Base-by-base conservation (phyloP, 1,139 yeast genomes). In the Saccharomycopsis hybrid region DNA sequence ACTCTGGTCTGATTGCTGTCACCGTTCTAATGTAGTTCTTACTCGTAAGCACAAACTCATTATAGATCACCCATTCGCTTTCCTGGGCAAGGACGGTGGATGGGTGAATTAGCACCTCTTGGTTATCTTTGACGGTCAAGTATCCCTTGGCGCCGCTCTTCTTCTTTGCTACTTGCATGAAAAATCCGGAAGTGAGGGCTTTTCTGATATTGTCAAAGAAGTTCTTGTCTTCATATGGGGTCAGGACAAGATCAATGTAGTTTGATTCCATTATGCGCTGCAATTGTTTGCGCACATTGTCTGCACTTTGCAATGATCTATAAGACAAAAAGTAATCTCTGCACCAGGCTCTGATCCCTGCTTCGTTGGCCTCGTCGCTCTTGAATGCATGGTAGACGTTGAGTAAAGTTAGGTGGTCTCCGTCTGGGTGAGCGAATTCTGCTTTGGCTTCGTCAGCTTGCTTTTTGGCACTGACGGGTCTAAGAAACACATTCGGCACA, bases 161-260 rank as follows among this genome's bases (percentile, higher is more conserved):
- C 70, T 79, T 78, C 71, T 90, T 90, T 43, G 97, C 98, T 48
- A 86, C 96, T 71, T 92, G 98, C 97, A 92, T 90, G 72, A 92
- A 92, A 66, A 89, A 90, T 1, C 98, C 99, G n/a, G 89, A 80
- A 5, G 88, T 77, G 51, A 92, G 70, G 0, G 98, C 96, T 65
- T 85, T 84, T 55, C 95, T 77, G 57, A 92, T 82, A 60, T 87
- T 85, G 57, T 76, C 80, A 65, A 78, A 77, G 65, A 84, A 89
- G 54, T 65, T 66, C 52, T 70, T 70, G 48, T 80, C 79, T 65
- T 83, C 88, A 58, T 70, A 80, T 42, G 86, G 82, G 1, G 88
- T 82, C 46, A 90, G 78, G 53, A 78, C 73, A 52, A 92, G 68
- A 54, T 82, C 86, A 55, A 92, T 70, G 59, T 86, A 94, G 61